These are phyloP conservation scores for Trypanosoma vivax DNA, from an alignment of 208 protist genomes.

Conservation along the genomic window DNA sequence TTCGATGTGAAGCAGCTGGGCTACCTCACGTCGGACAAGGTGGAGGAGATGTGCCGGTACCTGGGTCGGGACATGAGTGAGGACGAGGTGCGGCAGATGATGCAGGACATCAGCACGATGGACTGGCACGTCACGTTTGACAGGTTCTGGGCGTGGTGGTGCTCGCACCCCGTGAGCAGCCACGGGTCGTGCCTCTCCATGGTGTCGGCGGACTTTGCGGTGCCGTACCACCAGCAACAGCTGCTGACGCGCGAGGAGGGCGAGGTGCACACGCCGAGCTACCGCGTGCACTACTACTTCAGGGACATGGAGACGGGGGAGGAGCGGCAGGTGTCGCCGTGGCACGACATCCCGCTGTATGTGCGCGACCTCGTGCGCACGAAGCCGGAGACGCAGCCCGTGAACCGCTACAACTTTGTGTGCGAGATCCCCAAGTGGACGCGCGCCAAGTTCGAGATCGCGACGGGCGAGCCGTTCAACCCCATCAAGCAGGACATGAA, in stretches of 20 bases:
- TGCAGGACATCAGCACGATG: slow-evolving; percentile 41
- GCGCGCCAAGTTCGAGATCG: slow-evolving; percentile 94
- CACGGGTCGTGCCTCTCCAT: slow-evolving; percentile 71
- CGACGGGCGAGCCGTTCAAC: slow-evolving; percentile 90
- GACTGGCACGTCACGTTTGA: slow-evolving; percentile 70
- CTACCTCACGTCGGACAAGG: slow-evolving; percentile 48
- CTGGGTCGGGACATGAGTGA: slow-evolving; percentile 43
- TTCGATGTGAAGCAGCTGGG: slow-evolving; percentile 82
- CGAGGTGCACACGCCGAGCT: slow-evolving; percentile 87
- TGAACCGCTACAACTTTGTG: slow-evolving; percentile 90
- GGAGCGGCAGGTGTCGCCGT: slow-evolving; percentile 79
- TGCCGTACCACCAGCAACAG: slow-evolving; percentile 89
- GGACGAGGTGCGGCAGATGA: slow-evolving; percentile 50
- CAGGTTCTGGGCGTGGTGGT: slow-evolving; percentile 84
- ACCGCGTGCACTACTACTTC: slow-evolving; percentile 89
- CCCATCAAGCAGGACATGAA: slow-evolving; percentile 96
- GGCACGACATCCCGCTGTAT: slow-evolving; percentile 89
- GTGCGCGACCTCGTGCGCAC: slow-evolving; percentile 85
- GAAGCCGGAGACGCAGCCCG: slow-evolving; percentile 65
- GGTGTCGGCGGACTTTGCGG: slow-evolving; percentile 81
- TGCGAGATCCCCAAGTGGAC: slow-evolving; percentile 94
- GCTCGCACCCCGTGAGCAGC: slow-evolving; percentile 33
- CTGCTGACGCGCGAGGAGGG: slow-evolving; percentile 74
- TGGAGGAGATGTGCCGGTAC: slow-evolving; percentile 79
- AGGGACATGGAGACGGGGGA: slow-evolving; percentile 75